These are phyloP conservation scores for Eutrema yunnanense DNA, from an alignment of 345 rosid genomes.

Conservation along the genomic window DNA sequence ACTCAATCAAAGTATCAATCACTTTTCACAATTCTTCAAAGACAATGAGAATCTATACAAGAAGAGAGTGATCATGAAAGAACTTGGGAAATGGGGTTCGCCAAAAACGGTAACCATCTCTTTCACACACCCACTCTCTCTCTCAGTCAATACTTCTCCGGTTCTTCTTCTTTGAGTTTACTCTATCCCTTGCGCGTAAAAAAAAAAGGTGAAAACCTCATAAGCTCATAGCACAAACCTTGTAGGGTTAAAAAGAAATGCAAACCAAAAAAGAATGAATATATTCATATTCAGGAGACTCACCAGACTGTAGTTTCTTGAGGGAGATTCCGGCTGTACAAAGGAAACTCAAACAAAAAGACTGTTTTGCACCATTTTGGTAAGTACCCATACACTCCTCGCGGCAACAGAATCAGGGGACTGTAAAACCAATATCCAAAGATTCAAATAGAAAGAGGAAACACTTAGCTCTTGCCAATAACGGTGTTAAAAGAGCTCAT, in stretches of 20 bases:
- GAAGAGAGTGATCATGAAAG: constrained; percentile 4
- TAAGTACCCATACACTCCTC: constrained; percentile 50
- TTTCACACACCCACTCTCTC: not conserved
- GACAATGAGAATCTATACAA: constrained; percentile 17
- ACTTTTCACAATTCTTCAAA: not conserved
- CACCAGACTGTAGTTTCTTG: constrained; percentile 59
- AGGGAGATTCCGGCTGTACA: constrained; percentile 69
- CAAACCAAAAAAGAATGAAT: not conserved
- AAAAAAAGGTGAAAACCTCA: not conserved
- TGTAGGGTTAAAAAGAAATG: not conserved
- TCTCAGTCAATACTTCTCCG: constrained; percentile 14
- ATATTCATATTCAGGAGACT: constrained; percentile 24
- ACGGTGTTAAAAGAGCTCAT: not conserved
- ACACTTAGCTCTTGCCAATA: not conserved
- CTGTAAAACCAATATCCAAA: constrained; percentile 43
- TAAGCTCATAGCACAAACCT: not conserved
- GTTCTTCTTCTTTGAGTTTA: constrained; percentile 18
- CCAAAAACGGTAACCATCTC: not conserved
- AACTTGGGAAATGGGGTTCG: not conserved
- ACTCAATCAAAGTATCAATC: constrained; percentile 14
- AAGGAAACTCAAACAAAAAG: constrained; percentile 70
- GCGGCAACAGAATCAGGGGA: constrained; percentile 75
- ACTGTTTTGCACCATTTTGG: constrained; percentile 67
- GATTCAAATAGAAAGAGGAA: not conserved
- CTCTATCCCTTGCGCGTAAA: constrained; percentile 26